phyloP scores from a whole-genome alignment of 257 asterid genomes.

The Solanum megistacrolobum region DNA sequence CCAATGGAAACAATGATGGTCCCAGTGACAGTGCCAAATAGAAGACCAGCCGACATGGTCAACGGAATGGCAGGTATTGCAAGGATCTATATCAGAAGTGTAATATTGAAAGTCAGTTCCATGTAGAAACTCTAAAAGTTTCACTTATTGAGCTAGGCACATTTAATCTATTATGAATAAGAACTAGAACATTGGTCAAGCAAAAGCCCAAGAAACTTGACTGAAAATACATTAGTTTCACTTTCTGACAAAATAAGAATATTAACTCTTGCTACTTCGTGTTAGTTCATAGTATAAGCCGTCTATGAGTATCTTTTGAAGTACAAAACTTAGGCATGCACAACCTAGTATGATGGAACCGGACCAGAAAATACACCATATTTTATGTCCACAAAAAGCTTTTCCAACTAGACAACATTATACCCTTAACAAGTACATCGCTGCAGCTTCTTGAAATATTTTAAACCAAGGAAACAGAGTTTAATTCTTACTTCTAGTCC shows the following conservation, averaged over 20 bases:
- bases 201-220: background rate
- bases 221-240: background rate
- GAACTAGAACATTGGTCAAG: background rate
- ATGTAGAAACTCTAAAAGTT: background rate
- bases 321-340: background rate
- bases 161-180: background rate
- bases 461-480: slow-evolving; percentile 3
- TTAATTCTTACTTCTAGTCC: slow-evolving; percentile 74
- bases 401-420: background rate
- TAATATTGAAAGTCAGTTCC: background rate
- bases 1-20: slow-evolving; percentile 84
- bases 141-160: background rate
- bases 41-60: slow-evolving; percentile 97
- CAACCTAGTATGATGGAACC: background rate
- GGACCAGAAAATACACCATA: background rate
- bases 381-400: background rate
- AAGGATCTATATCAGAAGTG: slow-evolving; percentile 48
- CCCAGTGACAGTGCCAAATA: slow-evolving; percentile 79
- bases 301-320: background rate
- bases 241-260: background rate
- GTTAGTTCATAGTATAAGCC: background rate
- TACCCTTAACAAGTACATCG: background rate
- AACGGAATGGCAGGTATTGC: slow-evolving; percentile 95
- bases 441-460: background rate
- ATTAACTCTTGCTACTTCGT: background rate